Percentiles rank a stretch among this genome's conserved stretches.
These are phyloP conservation scores for Dendryphion nanum DNA, from an alignment of 2,329 filamentous ascomycete species.

Conservation along the genomic window DNA sequence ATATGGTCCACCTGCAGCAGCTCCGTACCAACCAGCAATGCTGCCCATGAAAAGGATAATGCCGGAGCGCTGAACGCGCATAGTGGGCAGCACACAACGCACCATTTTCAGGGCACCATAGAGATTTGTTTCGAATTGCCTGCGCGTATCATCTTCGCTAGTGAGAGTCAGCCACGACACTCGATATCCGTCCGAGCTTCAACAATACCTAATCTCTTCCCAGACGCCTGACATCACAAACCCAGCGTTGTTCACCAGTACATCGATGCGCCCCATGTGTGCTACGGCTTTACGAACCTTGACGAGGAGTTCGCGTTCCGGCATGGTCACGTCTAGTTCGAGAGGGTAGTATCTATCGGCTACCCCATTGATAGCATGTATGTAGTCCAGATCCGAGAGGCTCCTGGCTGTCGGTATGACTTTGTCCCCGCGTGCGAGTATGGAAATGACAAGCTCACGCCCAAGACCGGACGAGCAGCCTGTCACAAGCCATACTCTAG, in stretches of 20 bases:
- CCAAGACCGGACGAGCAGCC: conserved; percentile 55
- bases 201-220: conserved; percentile 15
- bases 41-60: conserved; percentile 40
- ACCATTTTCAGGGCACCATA: conserved; percentile 40
- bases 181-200: neutral
- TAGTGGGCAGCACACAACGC: conserved; percentile 38
- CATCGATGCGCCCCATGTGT: conserved; percentile 22
- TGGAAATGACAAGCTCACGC: conserved; percentile 42
- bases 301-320: conserved; percentile 37
- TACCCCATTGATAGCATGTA: conserved; percentile 33
- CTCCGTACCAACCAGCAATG: conserved; percentile 7
- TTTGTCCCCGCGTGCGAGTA: conserved; percentile 48
- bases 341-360: conserved; percentile 45
- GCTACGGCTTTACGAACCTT: conserved; percentile 34
- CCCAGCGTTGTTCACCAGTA: conserved; percentile 21
- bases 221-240: conserved; percentile 12
- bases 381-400: conserved; percentile 1
- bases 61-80: conserved; percentile 36
- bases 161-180: neutral
- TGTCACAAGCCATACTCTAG: conserved; percentile 54
- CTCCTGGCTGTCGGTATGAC: conserved; percentile 53
- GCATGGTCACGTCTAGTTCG: conserved; percentile 49
- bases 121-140: conserved; percentile 42
- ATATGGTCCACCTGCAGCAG: conserved; percentile 23
- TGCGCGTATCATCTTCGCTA: conserved; percentile 9